phyloP scores from a whole-genome alignment of 2,329 filamentous ascomycete genomes.

The Colletotrichum chlorophyti region DNA sequence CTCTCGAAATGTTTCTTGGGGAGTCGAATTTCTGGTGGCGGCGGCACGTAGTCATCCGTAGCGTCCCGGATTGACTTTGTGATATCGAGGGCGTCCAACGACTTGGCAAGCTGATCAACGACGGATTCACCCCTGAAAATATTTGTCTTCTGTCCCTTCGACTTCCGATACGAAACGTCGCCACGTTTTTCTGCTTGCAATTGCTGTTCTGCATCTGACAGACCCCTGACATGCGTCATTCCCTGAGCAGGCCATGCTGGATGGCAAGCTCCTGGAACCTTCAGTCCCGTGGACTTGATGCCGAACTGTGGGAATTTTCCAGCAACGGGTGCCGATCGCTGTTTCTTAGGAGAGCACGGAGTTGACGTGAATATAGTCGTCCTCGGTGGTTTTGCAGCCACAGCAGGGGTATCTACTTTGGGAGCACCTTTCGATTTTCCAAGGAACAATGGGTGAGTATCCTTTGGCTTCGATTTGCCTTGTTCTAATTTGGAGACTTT shows the following conservation, averaged over 20 bases:
- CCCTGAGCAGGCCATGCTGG: conserved; percentile 76
- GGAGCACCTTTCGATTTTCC: conserved; percentile 29
- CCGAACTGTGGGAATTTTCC: conserved; percentile 51
- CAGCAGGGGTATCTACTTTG: conserved; percentile 23
- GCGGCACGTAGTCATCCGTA: conserved; percentile 49
- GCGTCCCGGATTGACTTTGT: conserved; percentile 41
- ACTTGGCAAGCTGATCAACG: conserved; percentile 40
- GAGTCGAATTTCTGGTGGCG: conserved; percentile 57
- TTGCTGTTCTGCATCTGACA: neutral
- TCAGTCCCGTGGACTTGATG: conserved; percentile 53
- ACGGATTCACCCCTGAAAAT: conserved; percentile 51
- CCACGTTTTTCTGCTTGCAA: neutral
- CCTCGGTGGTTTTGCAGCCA: conserved; percentile 34
- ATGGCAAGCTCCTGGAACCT: conserved; percentile 69
- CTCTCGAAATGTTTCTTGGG: conserved; percentile 65
- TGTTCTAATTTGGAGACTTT: conserved; percentile 34
- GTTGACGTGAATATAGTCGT: conserved; percentile 59
- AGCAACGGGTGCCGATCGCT: conserved; percentile 37
- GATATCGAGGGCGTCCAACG: conserved; percentile 47
- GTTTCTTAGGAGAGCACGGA: conserved; percentile 57
- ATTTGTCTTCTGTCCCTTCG: conserved; percentile 54
- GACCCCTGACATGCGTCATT: conserved; percentile 68
- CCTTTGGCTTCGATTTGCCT: conserved; percentile 34
- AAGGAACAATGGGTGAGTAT: conserved; percentile 52
- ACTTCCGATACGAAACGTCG: conserved; percentile 47